Evolutionary conservation across 768 basidiomycete species (phyloP), one percentile per base, ranked within the genome.

Genomic region (Boletus coccyginus): DNA sequence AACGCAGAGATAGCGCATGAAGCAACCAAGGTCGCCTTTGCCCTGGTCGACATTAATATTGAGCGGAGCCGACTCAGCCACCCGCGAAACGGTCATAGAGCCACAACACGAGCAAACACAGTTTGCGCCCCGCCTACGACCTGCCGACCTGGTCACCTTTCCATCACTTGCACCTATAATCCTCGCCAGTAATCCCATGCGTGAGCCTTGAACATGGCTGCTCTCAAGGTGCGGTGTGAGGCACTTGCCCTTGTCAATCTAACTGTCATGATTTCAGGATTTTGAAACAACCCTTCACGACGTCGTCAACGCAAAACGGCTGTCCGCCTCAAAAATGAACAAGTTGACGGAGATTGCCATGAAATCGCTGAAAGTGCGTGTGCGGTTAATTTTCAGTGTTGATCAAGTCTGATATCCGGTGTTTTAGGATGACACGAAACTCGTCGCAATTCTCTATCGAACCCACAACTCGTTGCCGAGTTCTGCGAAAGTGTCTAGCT

Each of bases 381-480:
- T 33, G 19, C 9, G 32, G 27, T 12, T 4, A 3, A 24, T 39
- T 56, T 32, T 8, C 24, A 16, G 29, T 6, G 1, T 48, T 17
- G 27, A 21, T 17, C n/a, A 3, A 27, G 24, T 21, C 24, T 49
- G 33, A 59, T 7, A 21, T 10, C 32, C 38, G 5, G 24, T n/a
- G 21, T 58, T 52, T 38, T 65, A 97, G 92, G 74, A 87, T 57
- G 93, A 96, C 72, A 89, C 91, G 4, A 83, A 92, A 64, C 78
- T 98, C 48, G 90, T 98, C 50, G 91, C 94, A 31, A 81, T 86
- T 50, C 81, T 98, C 36, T 97, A 92, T 72, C 88, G 91, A 54
- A 89, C 87, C 11, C 95, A 98, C 76, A 92, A 90, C 72, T 81
- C 86, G 10, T 78, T 96, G 36, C 74, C 85, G 5, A 72, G 82